Evolutionary conservation across 108 stramenopile genomes (phyloP).

Genomic region (Nannochloropsis gaditana): DNA sequence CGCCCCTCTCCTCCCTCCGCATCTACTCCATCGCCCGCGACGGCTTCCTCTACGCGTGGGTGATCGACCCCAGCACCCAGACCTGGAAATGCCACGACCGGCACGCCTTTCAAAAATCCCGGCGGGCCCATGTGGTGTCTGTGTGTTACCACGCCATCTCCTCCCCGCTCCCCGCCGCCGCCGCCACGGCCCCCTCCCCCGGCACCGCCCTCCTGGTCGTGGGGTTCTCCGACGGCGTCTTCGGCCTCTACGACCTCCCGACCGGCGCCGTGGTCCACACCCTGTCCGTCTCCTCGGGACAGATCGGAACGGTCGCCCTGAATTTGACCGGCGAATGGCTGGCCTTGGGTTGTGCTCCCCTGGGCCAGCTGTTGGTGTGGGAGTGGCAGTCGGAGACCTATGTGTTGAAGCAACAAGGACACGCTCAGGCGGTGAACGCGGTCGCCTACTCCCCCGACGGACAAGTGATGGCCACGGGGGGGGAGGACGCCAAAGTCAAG

Average conservation of each 20-base stretch:
- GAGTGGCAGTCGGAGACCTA: constrained; percentile 98
- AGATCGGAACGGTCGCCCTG: constrained; percentile 60
- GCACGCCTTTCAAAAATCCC: neutral
- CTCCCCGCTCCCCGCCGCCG: neutral
- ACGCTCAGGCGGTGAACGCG: constrained; percentile 83
- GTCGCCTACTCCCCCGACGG: constrained; percentile 92
- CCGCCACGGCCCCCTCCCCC: constrained; percentile 3
- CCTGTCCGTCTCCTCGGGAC: constrained; percentile 55
- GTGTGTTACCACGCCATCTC: neutral
- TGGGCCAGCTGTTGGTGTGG: constrained; percentile 88
- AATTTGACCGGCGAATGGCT: constrained; percentile 90
- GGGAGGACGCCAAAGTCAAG: constrained; percentile 95
- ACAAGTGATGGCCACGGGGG: constrained; percentile 84
- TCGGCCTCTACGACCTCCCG: constrained; percentile 92
- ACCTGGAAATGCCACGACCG: neutral
- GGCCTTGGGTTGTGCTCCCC: constrained; percentile 80
- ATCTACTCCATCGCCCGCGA: neutral
- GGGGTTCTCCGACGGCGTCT: constrained; percentile 64
- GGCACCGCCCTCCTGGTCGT: constrained; percentile 28
- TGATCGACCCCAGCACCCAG: neutral
- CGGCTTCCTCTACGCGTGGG: neutral
- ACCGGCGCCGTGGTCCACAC: constrained; percentile 67
- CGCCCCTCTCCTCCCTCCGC: neutral
- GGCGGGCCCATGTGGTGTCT: neutral
- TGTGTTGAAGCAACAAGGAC: constrained; percentile 97